Evolutionary conservation across 73 alveolate species (phyloP), one percentile per base, ranked within the genome.

Genomic region (Symbiodinium pilosum): DNA sequence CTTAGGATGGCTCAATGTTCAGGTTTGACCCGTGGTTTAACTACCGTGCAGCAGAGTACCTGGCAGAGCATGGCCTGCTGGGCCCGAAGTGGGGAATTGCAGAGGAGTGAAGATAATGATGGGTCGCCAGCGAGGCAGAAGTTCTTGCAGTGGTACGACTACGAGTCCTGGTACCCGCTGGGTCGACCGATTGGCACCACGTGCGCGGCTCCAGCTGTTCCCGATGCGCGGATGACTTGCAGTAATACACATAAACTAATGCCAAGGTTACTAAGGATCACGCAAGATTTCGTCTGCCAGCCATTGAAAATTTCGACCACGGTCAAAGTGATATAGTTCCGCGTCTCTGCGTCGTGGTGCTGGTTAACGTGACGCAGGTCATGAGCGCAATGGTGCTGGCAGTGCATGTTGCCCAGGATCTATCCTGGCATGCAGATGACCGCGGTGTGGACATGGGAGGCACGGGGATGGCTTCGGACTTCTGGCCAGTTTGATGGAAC

Each of bases 131-230:
- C 28, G 43, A 93, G 91, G 98, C 38, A 77, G 85, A 93, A 77
- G 85, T 93, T 93, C 77, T 68, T 93, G 34, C 91, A 64, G 44
- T 93, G 98, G 98, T 93, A 75, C 41, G 98, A 93, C 84, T 81
- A 93, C 38, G 98, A 93, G 73, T 75, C 98, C 32, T 93, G 98
- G 98, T 93, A 93, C 42, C 98, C 98, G 59, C 24, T 93, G 0
- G 98, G 98, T 20, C 98, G 98, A 20, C 98, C 98, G 24, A 93
- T 93, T n/a, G 98, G 98, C 5, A 93, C 98, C 28, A 93, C 98
- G 97, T 71, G 85, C n/a, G n/a, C n/a, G n/a, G n/a, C n/a, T n/a
- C n/a, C n/a, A n/a, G n/a, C n/a, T n/a, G n/a, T n/a, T n/a, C n/a
- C n/a, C n/a, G n/a, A n/a, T n/a, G n/a, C n/a, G n/a, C n/a, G n/a